phyloP scores from a whole-genome alignment of 1,284 basidiomycete species.

The Microbotryum intermedium region DNA sequence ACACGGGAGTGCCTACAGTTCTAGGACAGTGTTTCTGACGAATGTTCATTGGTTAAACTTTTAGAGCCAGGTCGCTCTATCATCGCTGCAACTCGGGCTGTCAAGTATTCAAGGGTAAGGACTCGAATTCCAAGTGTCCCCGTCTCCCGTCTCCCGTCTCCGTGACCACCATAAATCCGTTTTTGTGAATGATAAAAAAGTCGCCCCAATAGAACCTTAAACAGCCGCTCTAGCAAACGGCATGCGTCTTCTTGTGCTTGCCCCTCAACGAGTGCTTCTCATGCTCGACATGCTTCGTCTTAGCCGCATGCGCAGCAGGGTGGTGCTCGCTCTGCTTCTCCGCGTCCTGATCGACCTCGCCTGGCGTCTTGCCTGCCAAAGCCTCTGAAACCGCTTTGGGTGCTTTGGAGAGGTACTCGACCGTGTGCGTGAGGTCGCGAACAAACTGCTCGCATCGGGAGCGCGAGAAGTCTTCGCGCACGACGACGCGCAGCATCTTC shows the following conservation, averaged over 20 bases:
- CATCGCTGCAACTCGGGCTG: no score
- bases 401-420: slow-evolving; percentile 17
- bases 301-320: neutral
- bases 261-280: slow-evolving; percentile 35
- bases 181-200: no score
- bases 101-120: no score
- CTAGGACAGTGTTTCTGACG: no score
- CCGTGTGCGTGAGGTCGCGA: slow-evolving; percentile 30
- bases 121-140: no score
- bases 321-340: slow-evolving; percentile 5
- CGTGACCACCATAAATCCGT: no score
- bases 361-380: slow-evolving; percentile 15
- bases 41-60: no score
- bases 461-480: slow-evolving; percentile 34
- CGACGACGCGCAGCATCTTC: slow-evolving; percentile 37
- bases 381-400: slow-evolving; percentile 26
- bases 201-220: no score
- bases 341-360: slow-evolving; percentile 13
- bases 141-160: no score
- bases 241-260: slow-evolving; percentile 37
- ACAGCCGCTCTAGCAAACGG: slow-evolving; percentile 15
- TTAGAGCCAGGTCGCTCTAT: no score
- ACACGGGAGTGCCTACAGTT: no score
- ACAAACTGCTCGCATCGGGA: slow-evolving; percentile 33
- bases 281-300: slow-evolving; percentile 18